Percentiles rank a stretch among this genome's conserved stretches.
Conservation (phyloP, 2,329 filamentous ascomycete species). For the Paraphoma chrysanthemicola region DNA sequence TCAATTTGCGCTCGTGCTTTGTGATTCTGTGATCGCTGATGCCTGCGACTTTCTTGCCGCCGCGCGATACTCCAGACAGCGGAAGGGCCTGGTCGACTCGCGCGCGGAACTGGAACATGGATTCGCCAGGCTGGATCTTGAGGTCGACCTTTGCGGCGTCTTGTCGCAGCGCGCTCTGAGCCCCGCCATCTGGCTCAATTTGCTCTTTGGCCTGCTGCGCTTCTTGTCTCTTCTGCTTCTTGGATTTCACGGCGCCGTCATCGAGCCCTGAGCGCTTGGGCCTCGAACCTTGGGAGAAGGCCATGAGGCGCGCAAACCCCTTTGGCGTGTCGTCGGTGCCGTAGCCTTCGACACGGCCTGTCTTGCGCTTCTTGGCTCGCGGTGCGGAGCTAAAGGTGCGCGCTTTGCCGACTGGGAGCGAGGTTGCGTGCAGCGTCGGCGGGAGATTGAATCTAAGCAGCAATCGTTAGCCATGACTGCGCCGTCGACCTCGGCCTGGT, state of each 20-base stretch:
- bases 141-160: conserved; percentile 12
- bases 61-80: conserved; percentile 68
- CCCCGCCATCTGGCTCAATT: conserved; percentile 17
- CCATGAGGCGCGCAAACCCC: conserved; percentile 86
- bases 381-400: conserved; percentile 42
- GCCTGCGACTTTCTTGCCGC: conserved; percentile 69
- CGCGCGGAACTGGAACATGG: conserved; percentile 78
- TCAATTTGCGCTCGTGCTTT: conserved; percentile 82
- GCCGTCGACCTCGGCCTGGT: conserved; percentile 1
- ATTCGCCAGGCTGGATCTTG: conserved; percentile 80
- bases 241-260: conserved; percentile 63
- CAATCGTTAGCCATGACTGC: conserved; percentile 42
- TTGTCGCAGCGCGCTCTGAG: conserved; percentile 38
- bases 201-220: conserved; percentile 11
- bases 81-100: conserved; percentile 87
- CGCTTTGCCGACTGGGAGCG: conserved; percentile 62
- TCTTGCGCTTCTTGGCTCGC: conserved; percentile 46
- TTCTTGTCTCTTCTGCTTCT: conserved; percentile 56
- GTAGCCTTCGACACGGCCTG: conserved; percentile 58
- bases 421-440: conserved; percentile 64
- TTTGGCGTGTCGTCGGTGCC: conserved; percentile 81
- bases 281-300: conserved; percentile 64
- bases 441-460: conserved; percentile 65
- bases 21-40: conserved; percentile 72
- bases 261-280: conserved; percentile 70